Percentiles rank a stretch among this genome's conserved stretches.
Conservation (phyloP, 306 rosid species). For the Corylus avellana region DNA sequence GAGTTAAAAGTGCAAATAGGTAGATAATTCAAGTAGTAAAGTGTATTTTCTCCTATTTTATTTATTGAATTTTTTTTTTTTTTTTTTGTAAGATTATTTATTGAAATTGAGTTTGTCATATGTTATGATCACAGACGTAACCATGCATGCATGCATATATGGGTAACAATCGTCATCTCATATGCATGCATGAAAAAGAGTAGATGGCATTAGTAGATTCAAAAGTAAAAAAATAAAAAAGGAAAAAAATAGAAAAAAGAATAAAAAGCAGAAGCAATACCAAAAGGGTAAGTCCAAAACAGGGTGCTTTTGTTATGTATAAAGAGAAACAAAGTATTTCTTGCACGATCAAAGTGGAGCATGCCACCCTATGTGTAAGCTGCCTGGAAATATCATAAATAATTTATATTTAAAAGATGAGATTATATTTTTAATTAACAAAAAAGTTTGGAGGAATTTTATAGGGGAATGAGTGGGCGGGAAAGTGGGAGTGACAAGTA, state of each 20-base stretch:
- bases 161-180: not conserved
- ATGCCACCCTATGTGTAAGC: slow-evolving; percentile 52
- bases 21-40: too few species aligned
- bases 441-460: slow-evolving; percentile 15
- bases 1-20: too few species aligned
- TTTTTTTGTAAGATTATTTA: too few species aligned
- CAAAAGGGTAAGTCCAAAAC: slow-evolving; percentile 21
- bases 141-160: not conserved
- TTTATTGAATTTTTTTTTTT: too few species aligned
- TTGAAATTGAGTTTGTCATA: not conserved
- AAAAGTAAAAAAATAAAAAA: not conserved
- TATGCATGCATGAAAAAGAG: not conserved
- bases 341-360: slow-evolving; percentile 55
- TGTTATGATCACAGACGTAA: not conserved
- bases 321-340: slow-evolving; percentile 12
- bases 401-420: slow-evolving; percentile 5
- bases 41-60: too few species aligned
- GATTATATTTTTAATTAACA: slow-evolving; percentile 8
- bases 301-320: not conserved
- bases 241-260: not conserved
- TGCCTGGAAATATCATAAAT: slow-evolving; percentile 30
- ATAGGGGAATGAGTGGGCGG: not conserved
- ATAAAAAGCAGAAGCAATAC: slow-evolving; percentile 10
- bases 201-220: not conserved
- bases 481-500: not conserved